Evolutionary conservation across 176 grass and related monocot species (phyloP).

Genomic region (Pontederia crassipes): DNA sequence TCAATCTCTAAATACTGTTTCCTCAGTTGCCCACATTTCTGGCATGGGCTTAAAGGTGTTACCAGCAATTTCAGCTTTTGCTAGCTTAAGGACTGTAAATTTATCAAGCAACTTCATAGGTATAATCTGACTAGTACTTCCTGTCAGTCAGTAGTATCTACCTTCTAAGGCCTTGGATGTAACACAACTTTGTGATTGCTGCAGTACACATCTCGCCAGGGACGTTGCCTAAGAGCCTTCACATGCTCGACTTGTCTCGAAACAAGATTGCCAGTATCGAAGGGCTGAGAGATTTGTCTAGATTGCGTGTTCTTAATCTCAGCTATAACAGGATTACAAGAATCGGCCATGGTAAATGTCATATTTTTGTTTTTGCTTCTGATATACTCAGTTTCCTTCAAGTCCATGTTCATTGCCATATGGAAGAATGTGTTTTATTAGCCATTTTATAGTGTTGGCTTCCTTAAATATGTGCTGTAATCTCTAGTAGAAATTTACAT

Average conservation of each 20-base stretch:
- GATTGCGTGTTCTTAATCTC: conserved; percentile 70
- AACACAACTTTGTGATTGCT: conserved; percentile 2
- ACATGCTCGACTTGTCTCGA: conserved; percentile 71
- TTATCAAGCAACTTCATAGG: conserved; percentile 83
- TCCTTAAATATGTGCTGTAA: too few species aligned
- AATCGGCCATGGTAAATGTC: conserved; percentile 67
- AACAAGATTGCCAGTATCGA: conserved; percentile 75
- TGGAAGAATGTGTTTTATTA: too few species aligned
- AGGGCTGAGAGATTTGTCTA: conserved; percentile 75
- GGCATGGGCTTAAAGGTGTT: conserved; percentile 57
- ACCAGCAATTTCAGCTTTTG: conserved; percentile 57
- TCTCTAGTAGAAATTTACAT: too few species aligned
- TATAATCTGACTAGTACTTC: conserved; percentile 11
- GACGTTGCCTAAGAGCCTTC: conserved; percentile 65
- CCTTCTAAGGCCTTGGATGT: too few species aligned
- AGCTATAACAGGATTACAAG: conserved; percentile 84
- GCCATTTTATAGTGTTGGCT: too few species aligned
- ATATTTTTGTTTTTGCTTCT: neutral
- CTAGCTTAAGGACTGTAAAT: conserved; percentile 55
- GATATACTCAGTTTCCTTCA: neutral
- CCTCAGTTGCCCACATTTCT: conserved; percentile 51
- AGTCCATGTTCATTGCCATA: too few species aligned
- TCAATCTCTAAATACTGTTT: conserved; percentile 37
- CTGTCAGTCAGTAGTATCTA: too few species aligned
- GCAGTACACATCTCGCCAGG: conserved; percentile 51